phyloP scores from a whole-genome alignment of 805 yeast species.

The Cyberlindnera japonica region DNA sequence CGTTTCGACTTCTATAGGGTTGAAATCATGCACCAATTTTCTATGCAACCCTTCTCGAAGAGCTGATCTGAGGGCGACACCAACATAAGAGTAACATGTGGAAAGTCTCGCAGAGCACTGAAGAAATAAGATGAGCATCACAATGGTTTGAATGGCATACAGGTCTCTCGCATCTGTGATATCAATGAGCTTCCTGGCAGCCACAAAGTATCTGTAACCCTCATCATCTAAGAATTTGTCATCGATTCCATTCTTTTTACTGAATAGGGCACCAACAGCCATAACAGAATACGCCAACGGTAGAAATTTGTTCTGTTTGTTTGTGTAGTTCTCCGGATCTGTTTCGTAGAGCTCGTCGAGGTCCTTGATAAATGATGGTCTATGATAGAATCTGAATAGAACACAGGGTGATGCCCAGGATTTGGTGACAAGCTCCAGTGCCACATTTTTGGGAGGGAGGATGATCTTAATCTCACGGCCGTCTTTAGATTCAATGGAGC shows the following conservation, averaged over 20 bases:
- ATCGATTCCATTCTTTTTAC: conserved; percentile 39
- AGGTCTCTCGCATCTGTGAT: conserved; percentile 79
- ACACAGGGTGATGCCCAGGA: conserved; percentile 89
- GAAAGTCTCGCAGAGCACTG: conserved; percentile 87
- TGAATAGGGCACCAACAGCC: conserved; percentile 83
- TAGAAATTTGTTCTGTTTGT: conserved; percentile 67
- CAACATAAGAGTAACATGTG: conserved; percentile 85
- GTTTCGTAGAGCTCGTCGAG: conserved; percentile 72
- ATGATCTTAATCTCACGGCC: conserved; percentile 54
- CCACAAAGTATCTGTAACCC: conserved; percentile 75
- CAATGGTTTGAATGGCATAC: conserved; percentile 77
- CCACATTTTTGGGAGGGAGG: conserved; percentile 71
- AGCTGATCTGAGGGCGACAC: conserved; percentile 81
- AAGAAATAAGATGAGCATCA: conserved; percentile 78
- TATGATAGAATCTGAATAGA: conserved; percentile 76
- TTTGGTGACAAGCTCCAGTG: conserved; percentile 64
- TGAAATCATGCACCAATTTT: conserved; percentile 49
- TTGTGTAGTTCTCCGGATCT: conserved; percentile 66
- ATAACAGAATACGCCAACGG: conserved; percentile 83
- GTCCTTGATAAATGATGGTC: conserved; percentile 75
- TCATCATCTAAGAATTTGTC: conserved; percentile 55
- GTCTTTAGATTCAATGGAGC: conserved; percentile 35
- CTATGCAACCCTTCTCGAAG: conserved; percentile 80
- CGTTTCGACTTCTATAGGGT: conserved; percentile 78
- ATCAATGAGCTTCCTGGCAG: conserved; percentile 75